Base-by-base conservation (phyloP, 2,329 filamentous ascomycete species). In the Cylindrodendrum hubeiense region DNA sequence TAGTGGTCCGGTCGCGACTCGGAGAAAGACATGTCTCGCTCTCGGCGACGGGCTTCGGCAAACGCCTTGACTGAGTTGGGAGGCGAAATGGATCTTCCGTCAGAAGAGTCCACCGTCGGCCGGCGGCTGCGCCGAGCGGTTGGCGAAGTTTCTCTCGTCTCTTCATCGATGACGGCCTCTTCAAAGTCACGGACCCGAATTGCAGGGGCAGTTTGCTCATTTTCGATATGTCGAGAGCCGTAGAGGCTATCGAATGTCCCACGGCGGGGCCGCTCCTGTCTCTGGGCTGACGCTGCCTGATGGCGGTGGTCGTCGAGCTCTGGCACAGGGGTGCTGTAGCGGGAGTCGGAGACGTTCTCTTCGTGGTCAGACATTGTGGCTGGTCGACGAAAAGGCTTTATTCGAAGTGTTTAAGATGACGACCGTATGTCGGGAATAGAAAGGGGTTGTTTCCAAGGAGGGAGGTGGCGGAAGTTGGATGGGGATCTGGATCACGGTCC, bases 11-110 rank as follows among this genome's bases (percentile, higher is more conserved):
- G 75, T 60, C 76, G 78, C 60, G 79, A 75, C 67, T 87, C 87
- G 17, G 85, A 87, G 67, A 86, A 82, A 22, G 86, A 90, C 76
- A 86, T 77, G 65, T 90, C 93, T 46, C 95, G 92, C 76, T 95
- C 93, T 64, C 95, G 91, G 64, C 94, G 93, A 54, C 94, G 91
- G 60, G 93, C 93, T 75, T 96, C 93, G 19, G 96, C 96, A 79
- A 99, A 99, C 4, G 96, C 96, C 79, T 98, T 97, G 55, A 99
- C 94, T 0, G 96, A 99, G 79, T 98, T 99, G 8, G 96, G 96
- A 12, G 95, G 95, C 6, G 96, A 98, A 2, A 89, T 83, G 1
- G 93, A 94, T 60, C 93, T 87, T 51, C 87, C 89, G 22, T 88
- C 86, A 24, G 82, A 78, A 2, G 87, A 88, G 33, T 85, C 86